Evolutionary conservation across 2,329 filamentous ascomycete genomes (phyloP).

Genomic region (Monosporascus sp.): DNA sequence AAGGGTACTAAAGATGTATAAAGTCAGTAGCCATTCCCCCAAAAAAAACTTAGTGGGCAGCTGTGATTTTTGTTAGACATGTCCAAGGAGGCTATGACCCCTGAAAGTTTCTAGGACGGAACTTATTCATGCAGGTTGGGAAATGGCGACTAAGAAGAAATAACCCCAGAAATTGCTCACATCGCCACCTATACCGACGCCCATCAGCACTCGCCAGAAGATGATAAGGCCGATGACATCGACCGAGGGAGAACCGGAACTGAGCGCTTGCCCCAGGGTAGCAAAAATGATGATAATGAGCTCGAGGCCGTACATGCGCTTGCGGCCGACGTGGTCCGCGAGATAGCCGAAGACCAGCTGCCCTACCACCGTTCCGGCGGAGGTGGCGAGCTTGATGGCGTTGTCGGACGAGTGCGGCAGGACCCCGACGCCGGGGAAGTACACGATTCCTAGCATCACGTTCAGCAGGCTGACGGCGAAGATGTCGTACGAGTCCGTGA

Average conservation of each 20-base stretch:
- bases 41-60: too few species aligned
- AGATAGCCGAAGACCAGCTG: constrained; percentile 75
- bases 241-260: constrained; percentile 57
- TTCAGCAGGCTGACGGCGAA: constrained; percentile 72
- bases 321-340: constrained; percentile 72
- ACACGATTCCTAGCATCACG: constrained; percentile 73
- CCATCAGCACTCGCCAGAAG: constrained; percentile 78
- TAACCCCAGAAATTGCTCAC: too few species aligned
- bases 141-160: too few species aligned
- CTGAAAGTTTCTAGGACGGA: too few species aligned
- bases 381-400: constrained; percentile 81
- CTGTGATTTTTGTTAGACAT: too few species aligned
- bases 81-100: too few species aligned
- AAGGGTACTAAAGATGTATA: constrained; percentile 48
- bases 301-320: constrained; percentile 68
- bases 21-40: too few species aligned
- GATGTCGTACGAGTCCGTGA: constrained; percentile 81
- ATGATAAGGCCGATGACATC: constrained; percentile 62
- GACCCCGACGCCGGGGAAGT: constrained; percentile 52
- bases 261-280: constrained; percentile 66
- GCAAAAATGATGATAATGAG: constrained; percentile 76
- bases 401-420: constrained; percentile 67
- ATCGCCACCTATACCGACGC: constrained; percentile 68
- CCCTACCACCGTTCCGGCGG: constrained; percentile 75
- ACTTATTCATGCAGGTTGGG: too few species aligned